phyloP scores from a whole-genome alignment of 768 basidiomycete genomes.

The Favolaschia claudopus region DNA sequence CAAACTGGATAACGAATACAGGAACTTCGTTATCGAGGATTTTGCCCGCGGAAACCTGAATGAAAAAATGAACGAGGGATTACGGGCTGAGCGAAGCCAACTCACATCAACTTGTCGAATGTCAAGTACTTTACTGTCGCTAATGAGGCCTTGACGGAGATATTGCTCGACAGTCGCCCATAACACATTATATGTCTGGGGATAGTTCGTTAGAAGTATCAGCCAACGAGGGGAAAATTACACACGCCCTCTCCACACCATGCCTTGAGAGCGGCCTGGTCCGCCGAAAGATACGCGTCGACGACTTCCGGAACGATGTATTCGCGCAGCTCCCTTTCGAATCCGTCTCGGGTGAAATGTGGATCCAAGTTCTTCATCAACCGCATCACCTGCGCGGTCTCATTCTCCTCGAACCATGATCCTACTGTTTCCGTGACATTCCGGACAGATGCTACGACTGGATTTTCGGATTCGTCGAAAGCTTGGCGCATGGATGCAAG shows the following conservation, averaged over 20 bases:
- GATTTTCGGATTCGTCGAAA: constrained; percentile 94
- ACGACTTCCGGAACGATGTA: constrained; percentile 98
- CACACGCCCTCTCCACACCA: constrained; percentile 98
- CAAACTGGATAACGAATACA: constrained; percentile 90
- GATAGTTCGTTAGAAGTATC: background rate
- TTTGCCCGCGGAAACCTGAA: constrained; percentile 83
- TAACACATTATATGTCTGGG: constrained; percentile 94
- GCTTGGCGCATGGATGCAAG: constrained; percentile 66
- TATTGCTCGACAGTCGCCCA: constrained; percentile 99
- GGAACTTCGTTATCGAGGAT: constrained; percentile 91
- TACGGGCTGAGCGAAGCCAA: constrained; percentile 15
- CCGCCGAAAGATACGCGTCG: constrained; percentile 93
- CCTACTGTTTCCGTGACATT: constrained; percentile 86
- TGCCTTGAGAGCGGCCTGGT: constrained; percentile 80
- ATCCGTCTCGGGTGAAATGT: constrained; percentile 82
- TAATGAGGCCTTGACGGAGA: constrained; percentile 86
- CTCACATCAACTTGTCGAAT: constrained; percentile 96
- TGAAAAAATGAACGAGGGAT: background rate
- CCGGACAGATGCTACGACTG: constrained; percentile 81
- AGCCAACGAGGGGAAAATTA: constrained; percentile 10
- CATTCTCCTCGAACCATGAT: constrained; percentile 95
- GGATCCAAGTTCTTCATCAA: constrained; percentile 91
- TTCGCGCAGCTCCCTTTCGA: constrained; percentile 90
- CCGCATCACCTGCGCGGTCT: constrained; percentile 94
- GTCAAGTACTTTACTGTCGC: constrained; percentile 94